These are phyloP conservation scores for Clavispora fructus DNA, from an alignment of 805 yeast genomes.

Conservation along the genomic window DNA sequence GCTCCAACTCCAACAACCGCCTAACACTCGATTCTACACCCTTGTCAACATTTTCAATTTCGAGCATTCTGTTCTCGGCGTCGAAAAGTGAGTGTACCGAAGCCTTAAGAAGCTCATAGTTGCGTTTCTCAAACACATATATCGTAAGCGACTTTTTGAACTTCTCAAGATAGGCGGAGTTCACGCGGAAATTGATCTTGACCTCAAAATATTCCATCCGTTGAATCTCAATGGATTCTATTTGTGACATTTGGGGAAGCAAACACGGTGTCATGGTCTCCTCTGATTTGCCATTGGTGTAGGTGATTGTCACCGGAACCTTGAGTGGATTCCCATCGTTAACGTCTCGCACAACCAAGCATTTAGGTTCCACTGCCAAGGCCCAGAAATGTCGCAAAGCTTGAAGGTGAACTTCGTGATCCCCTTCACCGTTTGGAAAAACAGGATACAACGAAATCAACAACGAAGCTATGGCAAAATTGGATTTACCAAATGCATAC, in stretches of 20 bases:
- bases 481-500: conserved; percentile 64
- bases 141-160: conserved; percentile 44
- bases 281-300: conserved; percentile 33
- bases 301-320: conserved; percentile 34
- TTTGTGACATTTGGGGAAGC: conserved; percentile 53
- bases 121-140: conserved; percentile 45
- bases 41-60: conserved; percentile 23
- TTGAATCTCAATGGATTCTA: conserved; percentile 42
- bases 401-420: conserved; percentile 63
- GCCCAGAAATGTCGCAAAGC: conserved; percentile 92
- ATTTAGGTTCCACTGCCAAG: conserved; percentile 71
- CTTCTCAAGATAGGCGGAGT: conserved; percentile 38
- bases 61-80: conserved; percentile 28
- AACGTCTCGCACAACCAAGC: conserved; percentile 72
- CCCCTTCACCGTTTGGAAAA: conserved; percentile 44
- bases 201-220: conserved; percentile 51
- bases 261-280: conserved; percentile 57
- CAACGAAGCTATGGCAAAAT: conserved; percentile 63
- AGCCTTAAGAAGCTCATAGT: conserved; percentile 33
- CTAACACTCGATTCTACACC: conserved; percentile 21
- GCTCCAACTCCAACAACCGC: conserved; percentile 17
- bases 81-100: conserved; percentile 29
- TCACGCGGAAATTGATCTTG: conserved; percentile 35
- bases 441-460: conserved; percentile 75
- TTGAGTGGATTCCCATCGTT: conserved; percentile 52